phyloP scores from a whole-genome alignment of 1,284 basidiomycete genomes.

The Trametes polyzona region DNA sequence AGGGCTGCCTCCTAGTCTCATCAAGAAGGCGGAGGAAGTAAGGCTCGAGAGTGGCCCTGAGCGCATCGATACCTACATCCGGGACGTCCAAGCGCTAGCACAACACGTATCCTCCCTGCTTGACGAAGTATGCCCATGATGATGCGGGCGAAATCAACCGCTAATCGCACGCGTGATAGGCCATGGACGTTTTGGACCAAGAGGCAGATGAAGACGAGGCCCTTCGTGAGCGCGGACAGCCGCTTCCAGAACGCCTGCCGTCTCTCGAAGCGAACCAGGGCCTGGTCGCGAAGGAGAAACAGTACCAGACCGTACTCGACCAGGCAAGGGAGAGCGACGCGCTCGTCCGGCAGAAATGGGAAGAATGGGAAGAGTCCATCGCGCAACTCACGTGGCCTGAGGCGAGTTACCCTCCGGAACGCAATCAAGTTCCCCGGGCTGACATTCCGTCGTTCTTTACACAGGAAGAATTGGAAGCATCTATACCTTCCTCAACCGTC shows the following conservation, averaged over 20 bases:
- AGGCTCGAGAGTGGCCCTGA: conserved; percentile 76
- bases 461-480: conserved; percentile 71
- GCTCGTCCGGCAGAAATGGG: conserved; percentile 81
- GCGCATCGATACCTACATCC: conserved; percentile 73
- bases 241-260: conserved; percentile 52
- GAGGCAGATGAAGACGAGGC: conserved; percentile 90
- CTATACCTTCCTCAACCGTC: conserved; percentile 68
- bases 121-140: conserved; percentile 61
- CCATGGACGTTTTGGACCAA: conserved; percentile 85
- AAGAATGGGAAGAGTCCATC: conserved; percentile 83
- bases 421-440: not conserved
- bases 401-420: conserved; percentile 43
- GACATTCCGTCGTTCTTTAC: not conserved
- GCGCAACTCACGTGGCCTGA: conserved; percentile 73
- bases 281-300: conserved; percentile 69
- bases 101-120: conserved; percentile 66
- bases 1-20: conserved; percentile 86
- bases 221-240: conserved; percentile 49
- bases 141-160: conserved; percentile 16
- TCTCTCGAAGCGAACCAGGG: conserved; percentile 83
- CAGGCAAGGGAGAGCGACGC: conserved; percentile 79
- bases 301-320: conserved; percentile 74
- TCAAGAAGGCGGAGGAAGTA: conserved; percentile 89
- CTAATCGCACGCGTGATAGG: conserved; percentile 46
- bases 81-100: conserved; percentile 74